phyloP scores from a whole-genome alignment of 306 rosid genomes.

The Castanopsis chinensis region DNA sequence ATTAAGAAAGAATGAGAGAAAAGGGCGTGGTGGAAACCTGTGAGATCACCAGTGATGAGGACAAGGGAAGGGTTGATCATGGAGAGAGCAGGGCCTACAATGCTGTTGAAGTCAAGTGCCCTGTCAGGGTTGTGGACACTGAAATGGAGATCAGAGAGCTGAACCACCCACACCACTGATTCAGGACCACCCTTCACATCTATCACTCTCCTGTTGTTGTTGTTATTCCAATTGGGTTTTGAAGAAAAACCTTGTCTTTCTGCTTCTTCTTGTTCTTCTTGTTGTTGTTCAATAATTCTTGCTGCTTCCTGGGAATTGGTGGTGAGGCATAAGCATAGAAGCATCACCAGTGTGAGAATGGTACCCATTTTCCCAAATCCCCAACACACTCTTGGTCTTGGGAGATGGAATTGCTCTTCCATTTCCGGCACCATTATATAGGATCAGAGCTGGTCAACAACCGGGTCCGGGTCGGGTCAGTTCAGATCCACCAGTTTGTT shows the following conservation, averaged over 20 bases:
- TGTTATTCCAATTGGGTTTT: not conserved
- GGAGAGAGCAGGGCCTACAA: constrained; percentile 74
- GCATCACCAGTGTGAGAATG: not conserved
- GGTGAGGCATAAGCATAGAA: not conserved
- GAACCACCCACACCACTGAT: constrained; percentile 85
- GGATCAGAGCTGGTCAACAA: too few species aligned
- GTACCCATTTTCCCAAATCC: not conserved
- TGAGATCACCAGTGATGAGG: constrained; percentile 92
- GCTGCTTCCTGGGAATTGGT: not conserved
- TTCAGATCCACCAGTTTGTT: too few species aligned
- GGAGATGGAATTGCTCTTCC: not conserved
- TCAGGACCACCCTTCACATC: constrained; percentile 48
- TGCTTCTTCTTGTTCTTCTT: too few species aligned
- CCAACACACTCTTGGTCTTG: not conserved
- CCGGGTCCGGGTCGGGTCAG: too few species aligned
- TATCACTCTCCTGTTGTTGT: constrained; percentile 14
- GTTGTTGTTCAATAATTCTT: not conserved
- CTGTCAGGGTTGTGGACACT: constrained; percentile 85
- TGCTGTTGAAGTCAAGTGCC: constrained; percentile 53
- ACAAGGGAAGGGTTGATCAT: constrained; percentile 92
- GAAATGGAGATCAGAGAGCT: constrained; percentile 96
- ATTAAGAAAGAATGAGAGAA: not conserved
- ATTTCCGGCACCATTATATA: not conserved
- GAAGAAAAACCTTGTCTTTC: not conserved
- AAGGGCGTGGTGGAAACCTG: constrained; percentile 37